Evolutionary conservation across 2,329 filamentous ascomycete species (phyloP).

Genomic region (Colletotrichum chlorophyti): DNA sequence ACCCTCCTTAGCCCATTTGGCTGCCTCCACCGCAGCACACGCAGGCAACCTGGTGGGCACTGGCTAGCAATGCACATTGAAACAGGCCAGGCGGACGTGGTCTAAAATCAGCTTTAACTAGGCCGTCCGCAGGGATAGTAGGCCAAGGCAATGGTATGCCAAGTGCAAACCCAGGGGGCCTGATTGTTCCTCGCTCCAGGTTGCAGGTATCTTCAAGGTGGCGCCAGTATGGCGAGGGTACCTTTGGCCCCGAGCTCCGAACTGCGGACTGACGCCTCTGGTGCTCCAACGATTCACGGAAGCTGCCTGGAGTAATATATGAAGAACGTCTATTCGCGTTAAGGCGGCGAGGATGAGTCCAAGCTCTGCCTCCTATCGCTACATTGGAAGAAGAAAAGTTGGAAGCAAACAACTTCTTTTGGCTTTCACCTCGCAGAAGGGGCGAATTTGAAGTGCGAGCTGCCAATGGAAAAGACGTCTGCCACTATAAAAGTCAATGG

Average conservation of each 20-base stretch:
- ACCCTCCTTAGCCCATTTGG: background rate
- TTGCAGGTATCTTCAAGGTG: background rate
- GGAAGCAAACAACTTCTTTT: conserved; percentile 27
- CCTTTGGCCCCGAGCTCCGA: conserved; percentile 7
- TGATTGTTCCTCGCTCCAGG: background rate
- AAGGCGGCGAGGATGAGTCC: conserved; percentile 16
- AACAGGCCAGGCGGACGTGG: conserved; percentile 3
- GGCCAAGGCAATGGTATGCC: background rate
- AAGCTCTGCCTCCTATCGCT: conserved; percentile 18
- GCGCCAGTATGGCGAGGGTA: background rate
- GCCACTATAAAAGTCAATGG: no score
- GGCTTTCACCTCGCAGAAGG: background rate
- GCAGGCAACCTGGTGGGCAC: background rate
- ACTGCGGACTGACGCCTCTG: background rate
- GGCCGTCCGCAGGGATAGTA: conserved; percentile 24
- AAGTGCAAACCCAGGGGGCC: background rate
- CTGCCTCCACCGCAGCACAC: conserved; percentile 4
- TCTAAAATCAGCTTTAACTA: conserved; percentile 2
- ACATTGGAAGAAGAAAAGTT: conserved; percentile 24
- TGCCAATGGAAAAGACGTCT: no score
- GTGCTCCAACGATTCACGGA: conserved; percentile 1
- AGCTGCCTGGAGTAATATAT: conserved; percentile 9
- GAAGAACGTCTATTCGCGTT: background rate
- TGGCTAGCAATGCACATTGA: conserved; percentile 18
- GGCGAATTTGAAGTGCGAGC: no score